Base-by-base conservation (phyloP, 2,329 filamentous ascomycete genomes). In the Clonostachys rhizophaga region DNA sequence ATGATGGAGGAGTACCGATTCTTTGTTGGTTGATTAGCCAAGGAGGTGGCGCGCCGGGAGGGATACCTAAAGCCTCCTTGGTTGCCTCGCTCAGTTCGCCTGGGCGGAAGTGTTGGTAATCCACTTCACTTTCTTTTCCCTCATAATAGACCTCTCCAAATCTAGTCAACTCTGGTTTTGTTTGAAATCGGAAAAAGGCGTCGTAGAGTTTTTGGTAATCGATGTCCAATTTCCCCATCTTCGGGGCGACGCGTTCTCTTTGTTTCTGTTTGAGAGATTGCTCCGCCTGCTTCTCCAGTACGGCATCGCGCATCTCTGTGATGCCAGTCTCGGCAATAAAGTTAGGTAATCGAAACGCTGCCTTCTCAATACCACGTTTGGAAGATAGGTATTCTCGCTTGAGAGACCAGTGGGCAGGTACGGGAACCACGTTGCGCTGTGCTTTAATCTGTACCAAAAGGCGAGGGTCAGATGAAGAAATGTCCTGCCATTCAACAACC, bases 91-190 rank as follows among this genome's bases (percentile, higher is more conserved):
- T 94, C 43, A 97, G 68, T 57, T 97, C 91, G 35, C 94, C 94
- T 2, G 94, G 89, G 53, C 91, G 84, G 50, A 96, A 81, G 68
- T 96, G 89, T 57, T 89, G 86, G 53, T 95, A 79, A 63, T 97
- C 95, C 1, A 94, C 96, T 68, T 99, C 94, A 61, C 89, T 94
- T 64, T 99, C 94, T 66, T 99, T 99, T 62, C 94, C 94, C 68
- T 99, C 94, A 65, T 97, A 97, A 68, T 99, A 99, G n/a, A 99
- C 91, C 66, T 99, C 94, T 39, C 94, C 94, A 58, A 96, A 99
- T 40, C 91, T 82, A 34, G 94, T 97, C 52, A 99, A 72, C 56
- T 91, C 85, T 0, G 94, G 94, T 69, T 99, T 99, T 39, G 90
- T 95, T 70, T 99, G 94, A 63, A 96, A 95, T 50, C 91, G 83